Conservation (phyloP, 2,329 filamentous ascomycete species). For the Shiraia bambusicola region DNA sequence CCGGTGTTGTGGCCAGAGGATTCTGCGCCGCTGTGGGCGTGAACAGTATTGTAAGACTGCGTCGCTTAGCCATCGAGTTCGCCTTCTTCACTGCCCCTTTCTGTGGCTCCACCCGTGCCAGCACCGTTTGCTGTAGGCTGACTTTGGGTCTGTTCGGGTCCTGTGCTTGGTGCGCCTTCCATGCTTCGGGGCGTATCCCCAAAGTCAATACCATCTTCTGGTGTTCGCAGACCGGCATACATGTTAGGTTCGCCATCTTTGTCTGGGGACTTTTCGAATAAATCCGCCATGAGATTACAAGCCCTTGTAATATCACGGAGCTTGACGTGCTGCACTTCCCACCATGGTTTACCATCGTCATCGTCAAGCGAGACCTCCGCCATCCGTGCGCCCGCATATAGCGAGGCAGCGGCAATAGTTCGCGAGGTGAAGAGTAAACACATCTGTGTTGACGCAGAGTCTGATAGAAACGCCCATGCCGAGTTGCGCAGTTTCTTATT, state of each 20-base stretch:
- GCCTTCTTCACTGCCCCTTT: conserved; percentile 49
- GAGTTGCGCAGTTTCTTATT: conserved; percentile 82
- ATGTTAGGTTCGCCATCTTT: conserved; percentile 48
- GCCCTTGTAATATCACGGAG: conserved; percentile 70
- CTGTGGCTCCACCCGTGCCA: conserved; percentile 19
- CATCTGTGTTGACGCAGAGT: conserved; percentile 79
- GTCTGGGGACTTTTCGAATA: conserved; percentile 47
- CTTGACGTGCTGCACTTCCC: conserved; percentile 73
- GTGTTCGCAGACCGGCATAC: conserved; percentile 49
- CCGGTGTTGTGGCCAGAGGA: neutral
- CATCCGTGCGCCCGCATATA: conserved; percentile 83
- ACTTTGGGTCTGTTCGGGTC: conserved; percentile 14
- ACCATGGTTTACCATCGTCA: conserved; percentile 78
- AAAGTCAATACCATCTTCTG: conserved; percentile 41
- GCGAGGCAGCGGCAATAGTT: conserved; percentile 78
- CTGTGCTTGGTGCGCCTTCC: conserved; percentile 25
- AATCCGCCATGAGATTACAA: conserved; percentile 70
- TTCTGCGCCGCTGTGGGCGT: neutral
- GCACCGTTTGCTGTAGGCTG: conserved; percentile 24
- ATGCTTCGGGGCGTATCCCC: conserved; percentile 33
- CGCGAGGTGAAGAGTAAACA: conserved; percentile 78
- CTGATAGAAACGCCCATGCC: conserved; percentile 92
- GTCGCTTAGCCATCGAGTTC: conserved; percentile 48
- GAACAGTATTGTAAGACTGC: neutral
- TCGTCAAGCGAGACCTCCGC: conserved; percentile 72